These are phyloP conservation scores for Magnusiomyces ingens DNA, from an alignment of 1,139 yeast genomes.

Conservation along the genomic window DNA sequence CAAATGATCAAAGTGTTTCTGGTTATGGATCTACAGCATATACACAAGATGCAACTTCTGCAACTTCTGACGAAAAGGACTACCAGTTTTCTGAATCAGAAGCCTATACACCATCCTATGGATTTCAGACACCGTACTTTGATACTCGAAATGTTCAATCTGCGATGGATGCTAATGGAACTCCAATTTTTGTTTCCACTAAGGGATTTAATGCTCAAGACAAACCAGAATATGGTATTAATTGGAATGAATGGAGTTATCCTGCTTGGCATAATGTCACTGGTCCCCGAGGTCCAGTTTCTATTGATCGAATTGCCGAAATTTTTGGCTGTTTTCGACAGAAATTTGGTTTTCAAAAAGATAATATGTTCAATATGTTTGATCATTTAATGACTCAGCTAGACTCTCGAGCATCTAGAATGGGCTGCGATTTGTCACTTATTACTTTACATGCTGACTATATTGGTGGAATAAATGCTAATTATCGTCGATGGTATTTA, in stretches of 20 bases:
- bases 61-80: not conserved
- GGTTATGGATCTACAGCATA: too few relatives aligned
- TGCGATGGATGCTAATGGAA: slow-evolving; percentile 9
- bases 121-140: slow-evolving; percentile 13
- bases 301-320: slow-evolving; percentile 50
- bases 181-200: slow-evolving; percentile 6
- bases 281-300: slow-evolving; percentile 36
- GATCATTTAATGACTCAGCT: slow-evolving; percentile 69
- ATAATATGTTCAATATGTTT: slow-evolving; percentile 67
- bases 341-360: slow-evolving; percentile 70
- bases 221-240: slow-evolving; percentile 27
- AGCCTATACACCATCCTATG: slow-evolving; percentile 4
- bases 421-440: slow-evolving; percentile 65
- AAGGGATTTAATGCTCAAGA: slow-evolving; percentile 9
- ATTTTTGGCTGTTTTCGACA: slow-evolving; percentile 55
- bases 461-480: slow-evolving; percentile 63
- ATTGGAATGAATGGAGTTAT: slow-evolving; percentile 43
- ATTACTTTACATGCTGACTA: slow-evolving; percentile 68
- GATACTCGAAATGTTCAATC: slow-evolving; percentile 11
- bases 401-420: slow-evolving; percentile 69
- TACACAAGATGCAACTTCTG: not conserved
- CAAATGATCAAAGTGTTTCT: too few relatives aligned
- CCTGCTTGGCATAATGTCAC: slow-evolving; percentile 49
- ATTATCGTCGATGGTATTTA: slow-evolving; percentile 65
- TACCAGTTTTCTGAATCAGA: not conserved